phyloP scores from a whole-genome alignment of 805 yeast genomes.

The Huiozyma naganishii region DNA sequence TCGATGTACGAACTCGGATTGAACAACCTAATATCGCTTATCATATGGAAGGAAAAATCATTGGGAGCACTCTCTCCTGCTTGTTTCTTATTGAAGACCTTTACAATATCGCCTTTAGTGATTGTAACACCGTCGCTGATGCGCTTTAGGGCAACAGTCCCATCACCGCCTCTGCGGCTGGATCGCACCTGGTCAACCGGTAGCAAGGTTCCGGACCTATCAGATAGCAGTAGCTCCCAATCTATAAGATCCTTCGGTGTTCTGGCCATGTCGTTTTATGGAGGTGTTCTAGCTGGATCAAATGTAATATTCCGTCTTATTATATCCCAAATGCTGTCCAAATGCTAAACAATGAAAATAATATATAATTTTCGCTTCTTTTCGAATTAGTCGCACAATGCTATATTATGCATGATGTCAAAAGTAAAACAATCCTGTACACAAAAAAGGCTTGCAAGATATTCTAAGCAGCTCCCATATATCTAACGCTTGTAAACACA shows the following conservation, averaged over 20 bases:
- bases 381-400: no score
- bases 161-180: conserved; percentile 6
- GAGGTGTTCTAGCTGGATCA: no score
- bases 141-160: conserved; percentile 24
- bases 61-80: background rate
- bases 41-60: conserved; percentile 16
- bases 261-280: conserved; percentile 10
- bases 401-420: no score
- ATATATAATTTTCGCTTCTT: no score
- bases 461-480: no score
- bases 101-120: conserved; percentile 39
- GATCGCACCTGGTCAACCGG: conserved; percentile 2
- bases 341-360: no score
- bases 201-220: no score
- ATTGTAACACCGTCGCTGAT: conserved; percentile 37
- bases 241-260: conserved; percentile 11
- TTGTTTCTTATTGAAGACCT: conserved; percentile 24
- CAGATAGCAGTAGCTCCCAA: conserved; percentile 12
- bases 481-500: no score
- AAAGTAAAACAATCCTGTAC: no score
- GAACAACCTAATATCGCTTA: conserved; percentile 41
- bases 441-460: no score
- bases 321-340: no score
- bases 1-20: conserved; percentile 35
- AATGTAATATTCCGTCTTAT: no score